Conservation (phyloP, 495 filamentous ascomycete species). For the Hypoxylon fuscum region DNA sequence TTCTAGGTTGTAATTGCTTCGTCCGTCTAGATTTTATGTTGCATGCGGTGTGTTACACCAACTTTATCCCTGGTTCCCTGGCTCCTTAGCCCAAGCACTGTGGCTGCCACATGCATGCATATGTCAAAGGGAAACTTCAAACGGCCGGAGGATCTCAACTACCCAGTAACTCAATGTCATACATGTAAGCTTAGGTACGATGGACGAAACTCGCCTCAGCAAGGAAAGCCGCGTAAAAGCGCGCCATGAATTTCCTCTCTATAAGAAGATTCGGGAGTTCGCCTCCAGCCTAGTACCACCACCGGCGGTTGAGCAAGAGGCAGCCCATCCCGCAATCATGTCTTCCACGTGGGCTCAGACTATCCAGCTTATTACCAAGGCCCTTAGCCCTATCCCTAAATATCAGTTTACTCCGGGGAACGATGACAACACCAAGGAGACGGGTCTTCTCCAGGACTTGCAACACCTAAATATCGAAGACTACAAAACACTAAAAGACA, state of each 20-base stretch:
- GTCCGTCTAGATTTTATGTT: no score
- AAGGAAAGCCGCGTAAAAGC: neutral
- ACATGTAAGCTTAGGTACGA: neutral
- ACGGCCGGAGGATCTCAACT: neutral
- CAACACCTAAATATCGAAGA: slow-evolving; percentile 41
- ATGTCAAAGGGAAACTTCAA: slow-evolving; percentile 21
- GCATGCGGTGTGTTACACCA: slow-evolving; percentile 2
- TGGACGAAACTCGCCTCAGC: slow-evolving; percentile 2
- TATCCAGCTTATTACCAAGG: slow-evolving; percentile 41
- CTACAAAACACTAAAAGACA: slow-evolving; percentile 45
- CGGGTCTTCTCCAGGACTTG: slow-evolving; percentile 41
- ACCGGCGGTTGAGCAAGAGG: neutral
- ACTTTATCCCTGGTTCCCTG: neutral
- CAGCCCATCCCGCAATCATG: slow-evolving; percentile 15
- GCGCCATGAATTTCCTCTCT: neutral
- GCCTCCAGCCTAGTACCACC: neutral
- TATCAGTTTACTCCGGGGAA: slow-evolving; percentile 44
- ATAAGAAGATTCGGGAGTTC: slow-evolving; percentile 4
- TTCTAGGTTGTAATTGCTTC: no score
- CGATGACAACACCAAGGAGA: slow-evolving; percentile 34
- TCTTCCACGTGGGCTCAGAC: slow-evolving; percentile 26
- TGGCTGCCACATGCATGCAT: slow-evolving; percentile 1
- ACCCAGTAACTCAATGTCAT: neutral
- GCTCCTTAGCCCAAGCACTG: neutral
- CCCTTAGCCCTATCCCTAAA: slow-evolving; percentile 38